Conservation (phyloP, 2,329 filamentous ascomycete species). For the Trichophyton equinum region DNA sequence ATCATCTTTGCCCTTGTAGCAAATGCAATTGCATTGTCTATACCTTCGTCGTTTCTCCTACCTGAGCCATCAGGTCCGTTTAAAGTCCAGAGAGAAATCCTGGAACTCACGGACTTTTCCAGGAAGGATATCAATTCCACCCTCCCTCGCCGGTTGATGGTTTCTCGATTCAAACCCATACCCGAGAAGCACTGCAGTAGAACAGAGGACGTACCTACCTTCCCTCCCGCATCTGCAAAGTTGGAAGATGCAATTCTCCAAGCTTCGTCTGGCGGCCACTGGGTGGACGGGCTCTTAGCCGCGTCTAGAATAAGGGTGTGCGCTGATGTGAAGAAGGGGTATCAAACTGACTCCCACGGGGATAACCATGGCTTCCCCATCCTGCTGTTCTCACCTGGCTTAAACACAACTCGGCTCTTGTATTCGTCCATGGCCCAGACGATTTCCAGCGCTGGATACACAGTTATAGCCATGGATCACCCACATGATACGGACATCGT, state of each 20-base stretch:
- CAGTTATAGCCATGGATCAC: slow-evolving; percentile 14
- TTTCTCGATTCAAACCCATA: slow-evolving; percentile 12
- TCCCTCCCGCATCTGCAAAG: slow-evolving; percentile 5
- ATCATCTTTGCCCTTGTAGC: neutral
- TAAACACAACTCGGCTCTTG: slow-evolving; percentile 5
- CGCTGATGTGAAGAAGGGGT: neutral
- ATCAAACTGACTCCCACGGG: neutral
- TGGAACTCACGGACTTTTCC: slow-evolving; percentile 8
- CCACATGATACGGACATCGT: slow-evolving; percentile 16
- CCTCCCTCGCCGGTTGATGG: slow-evolving; percentile 10
- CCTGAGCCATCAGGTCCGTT: slow-evolving; percentile 7
- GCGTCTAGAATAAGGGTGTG: slow-evolving; percentile 5
- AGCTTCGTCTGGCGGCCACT: neutral
- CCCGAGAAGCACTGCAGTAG: slow-evolving; percentile 2
- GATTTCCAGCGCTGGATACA: slow-evolving; percentile 10
- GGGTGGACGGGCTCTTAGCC: neutral
- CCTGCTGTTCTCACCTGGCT: slow-evolving; percentile 8
- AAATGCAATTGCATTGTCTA: neutral
- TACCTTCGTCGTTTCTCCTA: slow-evolving; percentile 3
- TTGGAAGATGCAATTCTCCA: slow-evolving; percentile 6
- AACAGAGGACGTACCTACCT: slow-evolving; percentile 6
- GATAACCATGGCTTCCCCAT: slow-evolving; percentile 4
- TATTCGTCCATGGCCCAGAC: slow-evolving; percentile 9
- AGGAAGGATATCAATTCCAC: slow-evolving; percentile 9
- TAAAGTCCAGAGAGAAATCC: slow-evolving; percentile 3